phyloP scores from a whole-genome alignment of 2,329 filamentous ascomycete species.

The Ceratocystis albifundus region DNA sequence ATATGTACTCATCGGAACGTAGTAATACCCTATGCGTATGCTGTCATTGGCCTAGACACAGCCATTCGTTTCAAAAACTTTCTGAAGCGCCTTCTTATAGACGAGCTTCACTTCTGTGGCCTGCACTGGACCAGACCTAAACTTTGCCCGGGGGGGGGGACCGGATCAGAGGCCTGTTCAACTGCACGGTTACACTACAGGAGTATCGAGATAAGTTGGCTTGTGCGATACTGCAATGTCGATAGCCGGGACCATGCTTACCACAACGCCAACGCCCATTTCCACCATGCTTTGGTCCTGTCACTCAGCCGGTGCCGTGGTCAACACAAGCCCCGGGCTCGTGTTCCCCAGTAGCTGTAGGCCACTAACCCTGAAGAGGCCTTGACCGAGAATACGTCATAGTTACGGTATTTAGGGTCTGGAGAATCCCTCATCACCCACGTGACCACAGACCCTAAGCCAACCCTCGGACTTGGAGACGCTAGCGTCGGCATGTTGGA shows the following conservation, averaged over 20 bases:
- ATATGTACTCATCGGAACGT: slow-evolving; percentile 52
- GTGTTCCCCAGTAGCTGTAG: slow-evolving; percentile 55
- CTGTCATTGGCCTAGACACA: slow-evolving; percentile 75
- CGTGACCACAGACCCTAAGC: neutral
- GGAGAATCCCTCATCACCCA: too few species aligned
- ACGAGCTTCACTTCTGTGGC: slow-evolving; percentile 52
- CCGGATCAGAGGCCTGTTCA: slow-evolving; percentile 54
- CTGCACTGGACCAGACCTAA: slow-evolving; percentile 46
- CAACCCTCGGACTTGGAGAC: neutral
- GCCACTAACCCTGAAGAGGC: too few species aligned
- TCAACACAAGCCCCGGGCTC: slow-evolving; percentile 53
- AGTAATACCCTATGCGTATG: slow-evolving; percentile 76
- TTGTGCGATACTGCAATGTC: neutral
- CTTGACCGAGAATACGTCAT: too few species aligned
- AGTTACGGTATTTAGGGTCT: too few species aligned
- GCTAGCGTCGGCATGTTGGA: neutral
- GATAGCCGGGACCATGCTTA: slow-evolving; percentile 34
- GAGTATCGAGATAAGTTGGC: neutral
- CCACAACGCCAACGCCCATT: slow-evolving; percentile 51
- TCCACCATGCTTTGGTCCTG: slow-evolving; percentile 51
- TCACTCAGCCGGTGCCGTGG: slow-evolving; percentile 58
- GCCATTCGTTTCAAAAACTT: slow-evolving; percentile 55
- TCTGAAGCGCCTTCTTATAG: slow-evolving; percentile 53
- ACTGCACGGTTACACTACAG: slow-evolving; percentile 27
- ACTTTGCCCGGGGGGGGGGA: too few species aligned